Evolutionary conservation across 78 protist species (phyloP), one percentile per base, ranked within the genome.

Genomic region (Dictyostelium firmibasis): DNA sequence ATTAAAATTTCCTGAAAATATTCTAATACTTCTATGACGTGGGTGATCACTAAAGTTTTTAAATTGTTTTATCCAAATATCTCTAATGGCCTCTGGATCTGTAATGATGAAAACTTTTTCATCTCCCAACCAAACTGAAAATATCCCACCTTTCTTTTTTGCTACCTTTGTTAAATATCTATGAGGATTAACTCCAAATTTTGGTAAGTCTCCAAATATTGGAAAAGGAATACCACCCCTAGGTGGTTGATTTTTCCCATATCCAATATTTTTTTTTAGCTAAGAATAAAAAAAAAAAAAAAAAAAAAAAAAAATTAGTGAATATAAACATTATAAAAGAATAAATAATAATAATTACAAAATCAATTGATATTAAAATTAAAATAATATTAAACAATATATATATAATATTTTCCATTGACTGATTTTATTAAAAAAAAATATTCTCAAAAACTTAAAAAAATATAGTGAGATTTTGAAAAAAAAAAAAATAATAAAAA

Each of bases 71-170:
- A 74, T n/a, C 36, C 44, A 53, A 0, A 75, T 9, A 1, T 74
- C 60, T 11, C 69, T 85, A 23, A 60, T 38, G 1, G 60, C 29
- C 0, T 33, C 47, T 0, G 92, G 92, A 57, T 85, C 92, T 31
- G 27, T 75, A 5, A 85, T 5, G 33, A 85, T 38, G 9, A 57
- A 57, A 20, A 20, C 67, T 6, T 44, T 74, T 41, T 44, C n/a
- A 85, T 85, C 92, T 9, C 92, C 92, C 70, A 85, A 31, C 82
- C 83, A 85, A 27, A 85, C 25, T 14, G n/a, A 41, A 44, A 75
- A 50, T 0, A 74, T 31, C 10, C 76, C 84, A n/a, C 92, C 92
- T 47, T 85, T 74, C 2, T 10, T 74, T 3, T 44, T 25, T 7
- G 72, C 14, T 4, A 85, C 11, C 0, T 36, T 41, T 1, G 75